Percentiles rank a stretch among this genome's conserved stretches.
These are phyloP conservation scores for Alternaria triticimaculans DNA, from an alignment of 2,329 filamentous ascomycete genomes.

Conservation along the genomic window DNA sequence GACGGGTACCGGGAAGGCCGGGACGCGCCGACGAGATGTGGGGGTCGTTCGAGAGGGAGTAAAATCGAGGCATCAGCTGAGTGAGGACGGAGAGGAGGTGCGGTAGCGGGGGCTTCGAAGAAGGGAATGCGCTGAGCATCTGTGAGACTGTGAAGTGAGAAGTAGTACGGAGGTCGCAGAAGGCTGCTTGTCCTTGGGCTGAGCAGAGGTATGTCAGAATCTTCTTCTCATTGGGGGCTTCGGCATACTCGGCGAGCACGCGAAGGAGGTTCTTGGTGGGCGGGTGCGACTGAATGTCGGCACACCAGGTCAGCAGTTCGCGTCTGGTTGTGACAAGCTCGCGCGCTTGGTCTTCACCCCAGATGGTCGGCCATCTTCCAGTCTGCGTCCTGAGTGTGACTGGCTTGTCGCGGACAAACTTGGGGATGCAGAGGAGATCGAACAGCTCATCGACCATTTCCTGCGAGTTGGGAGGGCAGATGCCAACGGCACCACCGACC, in stretches of 20 bases:
- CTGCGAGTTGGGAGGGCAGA: conserved; percentile 85
- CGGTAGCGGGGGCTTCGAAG: conserved; percentile 84
- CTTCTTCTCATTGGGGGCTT: conserved; percentile 83
- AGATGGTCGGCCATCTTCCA: conserved; percentile 96
- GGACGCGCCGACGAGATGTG: conserved; percentile 75
- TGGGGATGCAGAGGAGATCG: conserved; percentile 80
- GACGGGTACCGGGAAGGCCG: conserved; percentile 70
- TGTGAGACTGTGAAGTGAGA: conserved; percentile 84
- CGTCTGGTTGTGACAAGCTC: conserved; percentile 89
- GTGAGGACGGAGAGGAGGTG: conserved; percentile 79
- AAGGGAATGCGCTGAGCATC: conserved; percentile 89
- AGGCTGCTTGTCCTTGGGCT: conserved; percentile 86
- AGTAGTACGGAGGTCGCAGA: conserved; percentile 90
- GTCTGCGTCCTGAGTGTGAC: conserved; percentile 77
- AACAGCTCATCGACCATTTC: conserved; percentile 82
- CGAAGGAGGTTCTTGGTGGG: conserved; percentile 88
- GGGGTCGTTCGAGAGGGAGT: conserved; percentile 95
- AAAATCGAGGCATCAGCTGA: conserved; percentile 96
- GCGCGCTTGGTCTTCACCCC: conserved; percentile 87
- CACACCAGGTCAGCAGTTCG: conserved; percentile 94
- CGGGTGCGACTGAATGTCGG: conserved; percentile 89
- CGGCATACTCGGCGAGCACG: conserved; percentile 82
- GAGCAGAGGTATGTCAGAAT: conserved; percentile 85
- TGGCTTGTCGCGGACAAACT: conserved; percentile 82
- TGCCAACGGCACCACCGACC: conserved; percentile 92